phyloP scores from a whole-genome alignment of 176 grass and related monocot genomes.

The Phoenix dactylifera region DNA sequence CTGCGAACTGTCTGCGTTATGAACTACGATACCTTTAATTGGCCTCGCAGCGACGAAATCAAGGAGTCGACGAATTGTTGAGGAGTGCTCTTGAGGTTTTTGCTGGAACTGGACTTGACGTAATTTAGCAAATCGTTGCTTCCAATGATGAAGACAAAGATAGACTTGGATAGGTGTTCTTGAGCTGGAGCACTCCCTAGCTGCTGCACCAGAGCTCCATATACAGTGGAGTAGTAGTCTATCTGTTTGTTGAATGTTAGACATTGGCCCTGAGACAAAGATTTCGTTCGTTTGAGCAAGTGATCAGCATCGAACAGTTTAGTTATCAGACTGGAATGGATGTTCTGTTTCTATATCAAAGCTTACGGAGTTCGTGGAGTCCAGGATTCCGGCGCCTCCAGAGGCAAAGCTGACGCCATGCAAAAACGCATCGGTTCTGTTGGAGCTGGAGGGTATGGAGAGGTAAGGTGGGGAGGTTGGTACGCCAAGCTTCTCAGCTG shows the following conservation, averaged over 20 bases:
- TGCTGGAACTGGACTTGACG: constrained; percentile 25
- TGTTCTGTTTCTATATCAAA: not conserved
- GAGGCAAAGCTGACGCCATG: constrained; percentile 83
- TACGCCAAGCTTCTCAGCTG: constrained; percentile 59
- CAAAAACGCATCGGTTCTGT: constrained; percentile 34
- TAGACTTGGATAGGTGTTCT: constrained; percentile 46
- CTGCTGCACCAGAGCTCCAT: constrained; percentile 34
- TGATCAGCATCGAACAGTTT: not conserved
- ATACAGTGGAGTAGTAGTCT: constrained; percentile 41
- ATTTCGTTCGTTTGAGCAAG: not conserved
- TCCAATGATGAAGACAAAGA: constrained; percentile 71
- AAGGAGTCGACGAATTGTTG: constrained; percentile 45
- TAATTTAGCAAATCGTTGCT: constrained; percentile 91
- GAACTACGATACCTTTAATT: constrained; percentile 35
- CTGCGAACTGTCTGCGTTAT: not conserved
- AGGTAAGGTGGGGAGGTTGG: constrained; percentile 54
- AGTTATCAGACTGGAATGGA: not conserved
- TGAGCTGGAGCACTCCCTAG: constrained; percentile 31
- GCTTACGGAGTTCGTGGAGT: constrained; percentile 52
- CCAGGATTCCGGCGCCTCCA: constrained; percentile 55
- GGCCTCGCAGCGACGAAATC: constrained; percentile 33
- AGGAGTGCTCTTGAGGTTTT: constrained; percentile 9
- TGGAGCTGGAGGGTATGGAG: constrained; percentile 29
- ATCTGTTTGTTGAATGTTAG: constrained; percentile 70
- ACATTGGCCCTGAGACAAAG: constrained; percentile 37